phyloP scores from a whole-genome alignment of 768 basidiomycete species.

The Leucocoprinus birnbaumii region DNA sequence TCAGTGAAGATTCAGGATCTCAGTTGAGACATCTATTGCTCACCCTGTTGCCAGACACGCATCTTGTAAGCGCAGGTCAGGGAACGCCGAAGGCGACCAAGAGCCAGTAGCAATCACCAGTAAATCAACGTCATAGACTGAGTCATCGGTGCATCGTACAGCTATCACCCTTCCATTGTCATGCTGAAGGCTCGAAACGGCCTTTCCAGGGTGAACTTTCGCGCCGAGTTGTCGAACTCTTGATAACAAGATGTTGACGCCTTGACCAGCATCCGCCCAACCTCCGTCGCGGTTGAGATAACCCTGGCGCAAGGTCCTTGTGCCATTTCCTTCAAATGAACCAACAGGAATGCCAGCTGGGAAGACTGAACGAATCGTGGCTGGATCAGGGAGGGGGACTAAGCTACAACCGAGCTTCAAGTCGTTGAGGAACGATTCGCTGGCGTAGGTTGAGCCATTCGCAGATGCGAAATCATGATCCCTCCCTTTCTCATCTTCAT shows the following conservation, averaged over 20 bases:
- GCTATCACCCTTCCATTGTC: constrained; percentile 44
- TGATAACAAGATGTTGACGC: constrained; percentile 49
- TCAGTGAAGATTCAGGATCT: background rate
- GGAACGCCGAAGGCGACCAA: constrained; percentile 84
- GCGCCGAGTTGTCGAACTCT: constrained; percentile 62
- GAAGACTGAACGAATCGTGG: constrained; percentile 45
- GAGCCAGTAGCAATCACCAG: constrained; percentile 75
- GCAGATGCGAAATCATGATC: background rate
- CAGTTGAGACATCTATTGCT: constrained; percentile 16
- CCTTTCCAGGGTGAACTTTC: constrained; percentile 52
- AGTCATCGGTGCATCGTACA: constrained; percentile 61
- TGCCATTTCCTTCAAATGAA: constrained; percentile 33
- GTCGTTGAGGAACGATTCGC: constrained; percentile 64
- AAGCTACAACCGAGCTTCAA: constrained; percentile 50
- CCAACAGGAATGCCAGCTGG: constrained; percentile 36
- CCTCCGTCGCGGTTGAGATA: constrained; percentile 79
- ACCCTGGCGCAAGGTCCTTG: constrained; percentile 18
- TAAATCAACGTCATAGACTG: constrained; percentile 48
- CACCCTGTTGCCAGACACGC: constrained; percentile 81
- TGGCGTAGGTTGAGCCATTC: constrained; percentile 37
- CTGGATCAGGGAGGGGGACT: constrained; percentile 31
- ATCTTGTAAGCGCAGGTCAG: constrained; percentile 46
- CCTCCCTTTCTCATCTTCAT: background rate
- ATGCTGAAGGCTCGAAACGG: constrained; percentile 46
- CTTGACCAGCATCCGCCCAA: constrained; percentile 80